phyloP scores from a whole-genome alignment of 805 yeast species.

The Kluyveromyces aestuarii region DNA sequence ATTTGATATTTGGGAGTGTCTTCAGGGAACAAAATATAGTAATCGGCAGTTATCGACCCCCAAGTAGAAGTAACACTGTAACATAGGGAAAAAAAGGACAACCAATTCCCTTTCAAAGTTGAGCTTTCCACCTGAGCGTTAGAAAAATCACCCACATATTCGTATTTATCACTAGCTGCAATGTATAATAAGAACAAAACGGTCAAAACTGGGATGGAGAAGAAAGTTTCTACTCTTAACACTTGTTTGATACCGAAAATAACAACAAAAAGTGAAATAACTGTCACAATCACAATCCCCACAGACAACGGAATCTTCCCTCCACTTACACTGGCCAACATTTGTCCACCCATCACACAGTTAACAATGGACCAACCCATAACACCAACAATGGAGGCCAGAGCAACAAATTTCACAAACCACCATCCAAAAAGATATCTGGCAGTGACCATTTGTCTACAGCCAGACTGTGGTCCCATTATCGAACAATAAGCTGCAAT shows the following conservation, averaged over 20 bases:
- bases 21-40: conserved; percentile 74
- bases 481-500: conserved; percentile 77
- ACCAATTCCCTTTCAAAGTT: conserved; percentile 56
- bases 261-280: conserved; percentile 55
- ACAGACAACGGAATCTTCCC: conserved; percentile 60
- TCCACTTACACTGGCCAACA: conserved; percentile 54
- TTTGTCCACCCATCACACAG: conserved; percentile 82
- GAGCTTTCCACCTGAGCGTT: conserved; percentile 25
- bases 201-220: conserved; percentile 60
- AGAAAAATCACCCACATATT: conserved; percentile 23
- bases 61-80: conserved; percentile 81
- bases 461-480: conserved; percentile 87
- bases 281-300: conserved; percentile 65
- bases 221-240: conserved; percentile 53
- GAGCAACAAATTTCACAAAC: conserved; percentile 66
- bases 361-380: conserved; percentile 95
- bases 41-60: conserved; percentile 84
- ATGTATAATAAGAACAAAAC: conserved; percentile 63
- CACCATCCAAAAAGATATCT: conserved; percentile 80
- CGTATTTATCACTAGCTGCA: conserved; percentile 41
- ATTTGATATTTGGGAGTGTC: conserved; percentile 46
- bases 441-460: conserved; percentile 81
- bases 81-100: conserved; percentile 62
- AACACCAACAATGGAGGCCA: conserved; percentile 65
- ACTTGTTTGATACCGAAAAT: conserved; percentile 72